phyloP scores from a whole-genome alignment of 208 protist genomes.

The Endotrypanum monterogeii region DNA sequence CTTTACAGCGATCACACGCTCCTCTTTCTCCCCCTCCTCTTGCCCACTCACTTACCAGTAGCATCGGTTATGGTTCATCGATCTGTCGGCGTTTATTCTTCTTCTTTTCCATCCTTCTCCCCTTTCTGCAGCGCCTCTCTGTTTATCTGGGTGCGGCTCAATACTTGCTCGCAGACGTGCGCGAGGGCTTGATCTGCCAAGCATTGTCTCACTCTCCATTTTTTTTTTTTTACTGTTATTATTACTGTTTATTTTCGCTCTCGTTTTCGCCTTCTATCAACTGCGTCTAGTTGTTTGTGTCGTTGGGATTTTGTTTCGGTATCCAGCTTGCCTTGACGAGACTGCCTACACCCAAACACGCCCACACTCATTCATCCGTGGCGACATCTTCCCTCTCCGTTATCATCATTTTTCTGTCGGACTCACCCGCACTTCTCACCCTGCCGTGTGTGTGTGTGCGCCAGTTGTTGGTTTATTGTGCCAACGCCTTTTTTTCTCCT shows the following conservation, averaged over 20 bases:
- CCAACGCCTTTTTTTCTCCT: too few species aligned
- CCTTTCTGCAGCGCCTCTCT: not conserved
- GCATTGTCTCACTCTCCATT: not conserved
- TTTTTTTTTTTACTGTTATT: slow-evolving; percentile 6
- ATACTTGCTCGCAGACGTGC: slow-evolving; percentile 1
- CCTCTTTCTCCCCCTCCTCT: not conserved
- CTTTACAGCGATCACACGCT: not conserved
- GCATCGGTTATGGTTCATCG: not conserved
- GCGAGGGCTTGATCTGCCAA: not conserved
- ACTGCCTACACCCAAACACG: too few species aligned
- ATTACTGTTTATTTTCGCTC: too few species aligned
- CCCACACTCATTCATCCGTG: too few species aligned
- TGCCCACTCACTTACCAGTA: not conserved
- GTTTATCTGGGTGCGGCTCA: not conserved
- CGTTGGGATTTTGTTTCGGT: slow-evolving; percentile 9
- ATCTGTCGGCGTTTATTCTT: not conserved
- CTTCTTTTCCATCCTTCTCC: not conserved
- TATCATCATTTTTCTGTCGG: too few species aligned
- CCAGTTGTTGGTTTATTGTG: too few species aligned
- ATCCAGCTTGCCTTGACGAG: not conserved
- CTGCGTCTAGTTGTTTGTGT: too few species aligned
- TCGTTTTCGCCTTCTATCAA: too few species aligned
- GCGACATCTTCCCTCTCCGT: too few species aligned
- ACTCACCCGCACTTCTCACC: too few species aligned
- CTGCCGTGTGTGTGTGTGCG: not conserved